A percentile compares a stretch with the other conserved stretches of the same genome.
These are phyloP conservation scores for Quercus berberidifolia DNA, from an alignment of 306 rosid species.

Conservation along the genomic window DNA sequence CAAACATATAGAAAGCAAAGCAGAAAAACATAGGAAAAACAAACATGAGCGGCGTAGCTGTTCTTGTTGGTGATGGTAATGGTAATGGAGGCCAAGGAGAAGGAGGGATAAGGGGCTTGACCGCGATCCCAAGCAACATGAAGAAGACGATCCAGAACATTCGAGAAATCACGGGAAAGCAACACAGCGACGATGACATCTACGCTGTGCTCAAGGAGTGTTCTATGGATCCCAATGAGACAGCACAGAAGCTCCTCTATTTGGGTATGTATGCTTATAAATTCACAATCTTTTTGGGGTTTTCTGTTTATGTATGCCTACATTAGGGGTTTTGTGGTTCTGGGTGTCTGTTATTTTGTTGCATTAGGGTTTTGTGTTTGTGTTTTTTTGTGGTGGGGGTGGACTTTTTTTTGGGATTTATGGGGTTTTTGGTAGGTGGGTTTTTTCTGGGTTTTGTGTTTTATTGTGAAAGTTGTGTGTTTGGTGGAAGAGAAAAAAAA, in stretches of 20 bases:
- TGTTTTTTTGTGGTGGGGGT: neutral
- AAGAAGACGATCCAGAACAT: constrained; percentile 54
- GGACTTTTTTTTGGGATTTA: neutral
- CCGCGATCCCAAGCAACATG: constrained; percentile 66
- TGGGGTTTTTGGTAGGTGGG: constrained; percentile 27
- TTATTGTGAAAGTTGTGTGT: neutral
- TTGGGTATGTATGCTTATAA: constrained; percentile 22
- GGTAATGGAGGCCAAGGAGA: constrained; percentile 35
- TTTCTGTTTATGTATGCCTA: neutral
- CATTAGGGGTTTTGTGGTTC: constrained; percentile 10
- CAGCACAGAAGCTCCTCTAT: constrained; percentile 69
- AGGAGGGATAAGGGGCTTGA: constrained; percentile 71
- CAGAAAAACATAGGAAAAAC: neutral
- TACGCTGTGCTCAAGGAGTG: constrained; percentile 67
- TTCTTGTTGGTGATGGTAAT: neutral
- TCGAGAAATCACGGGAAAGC: constrained; percentile 77
- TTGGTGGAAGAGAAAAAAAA: neutral
- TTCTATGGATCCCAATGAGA: constrained; percentile 88
- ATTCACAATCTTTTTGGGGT: neutral
- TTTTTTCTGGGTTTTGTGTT: constrained; percentile 23
- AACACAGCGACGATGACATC: constrained; percentile 85
- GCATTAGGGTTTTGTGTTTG: neutral
- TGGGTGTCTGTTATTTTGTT: neutral
- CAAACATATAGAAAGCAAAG: neutral
- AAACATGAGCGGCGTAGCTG: neutral